phyloP scores from a whole-genome alignment of 2,329 filamentous ascomycete species.

The Blastomyces gilchristii region DNA sequence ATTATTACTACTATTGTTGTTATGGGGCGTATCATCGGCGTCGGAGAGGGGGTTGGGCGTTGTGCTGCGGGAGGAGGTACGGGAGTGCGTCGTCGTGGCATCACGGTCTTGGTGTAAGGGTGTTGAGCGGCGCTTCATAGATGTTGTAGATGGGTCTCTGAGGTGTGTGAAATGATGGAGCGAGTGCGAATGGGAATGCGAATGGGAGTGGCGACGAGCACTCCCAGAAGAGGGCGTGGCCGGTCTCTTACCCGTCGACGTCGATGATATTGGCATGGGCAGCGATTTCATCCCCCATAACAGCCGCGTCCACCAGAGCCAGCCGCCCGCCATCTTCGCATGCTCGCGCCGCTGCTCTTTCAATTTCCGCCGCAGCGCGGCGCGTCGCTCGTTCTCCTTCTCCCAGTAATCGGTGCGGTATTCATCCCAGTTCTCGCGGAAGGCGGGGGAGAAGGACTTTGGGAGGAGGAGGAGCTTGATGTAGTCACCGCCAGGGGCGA shows the following conservation, averaged over 20 bases:
- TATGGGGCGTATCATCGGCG: conserved; percentile 25
- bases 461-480: conserved; percentile 83
- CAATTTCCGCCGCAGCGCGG: conserved; percentile 60
- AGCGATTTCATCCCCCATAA: conserved; percentile 31
- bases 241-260: conserved; percentile 1
- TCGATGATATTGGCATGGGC: background rate
- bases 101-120: conserved; percentile 14
- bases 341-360: conserved; percentile 54
- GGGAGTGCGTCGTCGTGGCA: conserved; percentile 32
- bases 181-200: conserved; percentile 14
- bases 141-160: conserved; percentile 17
- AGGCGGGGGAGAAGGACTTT: conserved; percentile 89
- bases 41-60: conserved; percentile 25
- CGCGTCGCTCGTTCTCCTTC: conserved; percentile 80
- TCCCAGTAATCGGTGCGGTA: conserved; percentile 96
- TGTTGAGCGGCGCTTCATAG: conserved; percentile 9
- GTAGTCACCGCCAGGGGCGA: conserved; percentile 80
- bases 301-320: conserved; percentile 82
- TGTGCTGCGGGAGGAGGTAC: conserved; percentile 34
- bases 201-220: background rate
- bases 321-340: conserved; percentile 58
- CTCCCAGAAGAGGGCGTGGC: background rate
- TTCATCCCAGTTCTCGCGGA: conserved; percentile 93
- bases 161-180: conserved; percentile 21
- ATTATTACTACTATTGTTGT: conserved; percentile 12